Evolutionary conservation across 805 yeast genomes (phyloP).

Genomic region (Saturnispora bothae): DNA sequence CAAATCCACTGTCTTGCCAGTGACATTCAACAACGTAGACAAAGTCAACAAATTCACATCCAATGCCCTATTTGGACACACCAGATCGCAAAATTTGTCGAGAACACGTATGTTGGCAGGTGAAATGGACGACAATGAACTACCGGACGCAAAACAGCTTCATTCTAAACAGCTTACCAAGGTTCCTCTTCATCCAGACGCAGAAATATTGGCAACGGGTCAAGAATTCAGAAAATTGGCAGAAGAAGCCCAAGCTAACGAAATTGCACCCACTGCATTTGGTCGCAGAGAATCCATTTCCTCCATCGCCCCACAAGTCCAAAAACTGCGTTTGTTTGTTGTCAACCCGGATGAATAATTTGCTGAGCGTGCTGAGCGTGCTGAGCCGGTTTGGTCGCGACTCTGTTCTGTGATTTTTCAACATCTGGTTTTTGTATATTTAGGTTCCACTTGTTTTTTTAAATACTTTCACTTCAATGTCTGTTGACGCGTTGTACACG

Average conservation of each 20-base stretch:
- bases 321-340: slow-evolving; percentile 29
- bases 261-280: background rate
- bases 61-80: slow-evolving; percentile 1
- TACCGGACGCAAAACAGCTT: slow-evolving; percentile 26
- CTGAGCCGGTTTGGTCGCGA: too few relatives aligned
- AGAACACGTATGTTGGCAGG: slow-evolving; percentile 62
- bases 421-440: too few relatives aligned
- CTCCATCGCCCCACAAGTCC: slow-evolving; percentile 11
- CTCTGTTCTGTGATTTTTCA: too few relatives aligned
- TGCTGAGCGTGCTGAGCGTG: background rate
- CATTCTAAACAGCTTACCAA: slow-evolving; percentile 20
- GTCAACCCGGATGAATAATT: slow-evolving; percentile 48
- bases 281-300: slow-evolving; percentile 19
- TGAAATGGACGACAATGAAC: slow-evolving; percentile 61
- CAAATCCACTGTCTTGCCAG: slow-evolving; percentile 3
- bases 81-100: too few relatives aligned
- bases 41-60: background rate
- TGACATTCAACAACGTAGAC: slow-evolving; percentile 1
- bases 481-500: slow-evolving; percentile 48
- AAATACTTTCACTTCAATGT: slow-evolving; percentile 14
- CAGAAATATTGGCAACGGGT: slow-evolving; percentile 23
- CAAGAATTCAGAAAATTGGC: slow-evolving; percentile 24
- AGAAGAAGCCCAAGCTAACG: background rate
- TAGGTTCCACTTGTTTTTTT: too few relatives aligned
- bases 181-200: slow-evolving; percentile 25